Base-by-base conservation (phyloP, 2,329 filamentous ascomycete species). In the Calonectria hawksworthii region DNA sequence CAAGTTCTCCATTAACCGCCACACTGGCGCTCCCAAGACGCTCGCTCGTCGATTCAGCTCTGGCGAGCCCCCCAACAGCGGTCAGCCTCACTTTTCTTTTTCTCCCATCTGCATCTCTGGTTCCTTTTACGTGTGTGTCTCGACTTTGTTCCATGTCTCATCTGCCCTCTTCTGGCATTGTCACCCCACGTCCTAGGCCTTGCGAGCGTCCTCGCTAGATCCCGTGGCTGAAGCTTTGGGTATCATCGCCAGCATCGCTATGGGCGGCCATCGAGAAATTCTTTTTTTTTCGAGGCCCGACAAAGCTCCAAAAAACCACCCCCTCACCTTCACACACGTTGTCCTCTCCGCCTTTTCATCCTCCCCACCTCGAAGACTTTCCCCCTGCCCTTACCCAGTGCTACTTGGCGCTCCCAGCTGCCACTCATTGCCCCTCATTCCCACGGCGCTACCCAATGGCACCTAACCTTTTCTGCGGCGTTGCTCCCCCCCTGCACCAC, bases 1-100 rank as follows among this genome's bases (percentile, higher is more conserved):
- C 86, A 92, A 92, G 83, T 93, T 93, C 84, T 92, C 91, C 76
- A 93, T 93, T 86, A 93, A 93, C 85, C 88, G 91, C 81, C 90
- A 92, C 82, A 92, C 92, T 68, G 92, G 92, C 80, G 88, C 89
- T 51, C 92, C 92, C 74, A 89, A 91, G 81, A 86, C 87, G 51
- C 83, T 85, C 47, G 81, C 84, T 54, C 87, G 91, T 76, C 89
- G 91, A 78, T 93, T 92, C 82, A 93, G 90, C 79, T 87, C 89
- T 64, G 88, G 87, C 75, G 91, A 93, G 79, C 88, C 90, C n/a
- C 89, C 87, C 75, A 79, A 83, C 44, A 92, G 88, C 81, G 91
- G 91, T 92, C 85, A 81, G 88, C 83, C 69, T 23, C 65, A 72
- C 71, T 63, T 70, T 72, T 65, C 50, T 44, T 63, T 18, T 47